Percentiles rank a stretch among this genome's conserved stretches.
These are phyloP conservation scores for Vigna mungo DNA, from an alignment of 306 rosid species.

Conservation along the genomic window DNA sequence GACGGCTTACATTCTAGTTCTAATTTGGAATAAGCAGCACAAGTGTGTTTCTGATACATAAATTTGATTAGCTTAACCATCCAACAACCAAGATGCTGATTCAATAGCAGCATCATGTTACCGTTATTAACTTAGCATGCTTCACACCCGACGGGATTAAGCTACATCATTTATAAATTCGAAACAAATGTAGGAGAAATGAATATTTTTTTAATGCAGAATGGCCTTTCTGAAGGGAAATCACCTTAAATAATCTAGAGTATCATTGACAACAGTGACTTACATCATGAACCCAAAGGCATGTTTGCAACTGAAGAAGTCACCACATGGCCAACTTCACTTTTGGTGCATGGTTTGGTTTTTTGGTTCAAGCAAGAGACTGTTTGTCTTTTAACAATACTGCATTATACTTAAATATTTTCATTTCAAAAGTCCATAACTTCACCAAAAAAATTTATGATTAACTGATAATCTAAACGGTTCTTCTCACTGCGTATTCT, in stretches of 20 bases:
- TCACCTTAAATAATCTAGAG: background rate
- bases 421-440: background rate
- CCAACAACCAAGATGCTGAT: conserved; percentile 7
- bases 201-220: background rate
- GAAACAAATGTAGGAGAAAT: background rate
- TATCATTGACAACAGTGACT: background rate
- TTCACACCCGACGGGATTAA: background rate
- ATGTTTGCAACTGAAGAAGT: too few relatives aligned
- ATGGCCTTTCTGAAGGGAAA: background rate
- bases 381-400: background rate
- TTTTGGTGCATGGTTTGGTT: background rate
- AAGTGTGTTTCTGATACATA: background rate
- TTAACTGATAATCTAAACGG: background rate
- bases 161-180: background rate
- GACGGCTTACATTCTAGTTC: conserved; percentile 2
- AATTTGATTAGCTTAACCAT: background rate
- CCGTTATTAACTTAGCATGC: background rate
- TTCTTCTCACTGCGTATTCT: conserved; percentile 20
- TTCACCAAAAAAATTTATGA: background rate
- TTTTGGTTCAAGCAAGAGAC: background rate
- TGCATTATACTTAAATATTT: background rate
- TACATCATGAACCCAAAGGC: too few relatives aligned
- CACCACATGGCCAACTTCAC: too few relatives aligned
- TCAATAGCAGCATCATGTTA: background rate
- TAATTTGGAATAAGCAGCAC: conserved; percentile 1